Conservation (phyloP, 2,329 filamentous ascomycete species). For the Aspergillus sp. region DNA sequence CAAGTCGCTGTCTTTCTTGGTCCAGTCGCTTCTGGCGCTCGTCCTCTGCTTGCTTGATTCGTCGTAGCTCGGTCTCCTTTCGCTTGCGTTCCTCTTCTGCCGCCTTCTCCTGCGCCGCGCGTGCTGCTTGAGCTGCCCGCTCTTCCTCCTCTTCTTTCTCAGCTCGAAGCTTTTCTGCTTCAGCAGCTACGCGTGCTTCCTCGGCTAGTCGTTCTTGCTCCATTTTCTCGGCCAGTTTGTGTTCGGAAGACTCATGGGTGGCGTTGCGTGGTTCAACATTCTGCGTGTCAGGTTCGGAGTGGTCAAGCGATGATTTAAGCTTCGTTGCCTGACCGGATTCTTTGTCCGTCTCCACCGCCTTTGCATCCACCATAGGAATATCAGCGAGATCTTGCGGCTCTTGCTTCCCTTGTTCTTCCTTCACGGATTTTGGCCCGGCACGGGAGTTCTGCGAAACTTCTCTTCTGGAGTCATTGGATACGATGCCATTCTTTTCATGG, state of each 20-base stretch:
- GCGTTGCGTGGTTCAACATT: neutral
- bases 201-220: slow-evolving; percentile 38
- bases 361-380: slow-evolving; percentile 37
- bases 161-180: slow-evolving; percentile 36
- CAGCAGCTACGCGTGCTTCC: slow-evolving; percentile 34
- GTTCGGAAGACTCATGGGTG: neutral
- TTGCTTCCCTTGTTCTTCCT: slow-evolving; percentile 37
- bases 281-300: neutral
- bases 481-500: slow-evolving; percentile 23
- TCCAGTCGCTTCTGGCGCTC: slow-evolving; percentile 50
- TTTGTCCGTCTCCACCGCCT: slow-evolving; percentile 32
- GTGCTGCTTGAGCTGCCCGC: slow-evolving; percentile 37
- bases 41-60: slow-evolving; percentile 51
- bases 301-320: neutral
- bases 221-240: slow-evolving; percentile 30
- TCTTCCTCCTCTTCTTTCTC: slow-evolving; percentile 44
- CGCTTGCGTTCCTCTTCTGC: slow-evolving; percentile 49
- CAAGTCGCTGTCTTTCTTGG: slow-evolving; percentile 47
- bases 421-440: slow-evolving; percentile 31
- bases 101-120: slow-evolving; percentile 45
- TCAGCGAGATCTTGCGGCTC: slow-evolving; percentile 34
- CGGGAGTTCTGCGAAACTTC: slow-evolving; percentile 23
- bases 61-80: slow-evolving; percentile 49
- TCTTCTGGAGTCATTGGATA: slow-evolving; percentile 25
- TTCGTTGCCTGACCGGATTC: slow-evolving; percentile 30